Evolutionary conservation across 441 rosid genomes (phyloP), one percentile per base, ranked within the genome.

Genomic region (Corymbia citriodora): DNA sequence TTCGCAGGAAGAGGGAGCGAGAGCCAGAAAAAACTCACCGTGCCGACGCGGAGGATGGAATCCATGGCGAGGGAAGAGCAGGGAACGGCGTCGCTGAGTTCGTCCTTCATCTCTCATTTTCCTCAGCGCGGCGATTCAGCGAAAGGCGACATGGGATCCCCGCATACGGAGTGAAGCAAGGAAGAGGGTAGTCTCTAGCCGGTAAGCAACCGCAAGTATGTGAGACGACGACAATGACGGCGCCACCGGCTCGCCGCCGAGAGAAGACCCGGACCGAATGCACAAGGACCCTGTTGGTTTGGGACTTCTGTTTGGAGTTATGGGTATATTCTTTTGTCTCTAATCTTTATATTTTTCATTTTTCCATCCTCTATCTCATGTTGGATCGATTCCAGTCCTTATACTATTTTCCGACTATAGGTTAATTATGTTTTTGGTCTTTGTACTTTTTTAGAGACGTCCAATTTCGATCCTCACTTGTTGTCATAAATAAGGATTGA

Each of bases 11-110:
- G 6, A 21, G 68, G 16, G 31, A 52, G 63, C 53, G 11, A 31
- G 33, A 16, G 59, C 57, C 31, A 33, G 45, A n/a, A 55, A 59
- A 87, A 50, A 4, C 36, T 90, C 93, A 97, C 98, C 92, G 96
- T 93, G 65, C 96, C 96, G 55, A 95, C 94, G n/a, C 97, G 97
- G 65, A 97, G 88, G 87, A 93, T 90, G 88, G 97, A 94, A 55
- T 95, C 97, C 29, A 95, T 95, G 90, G 97, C 93, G 89, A 95
- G 93, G 72, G 99, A 96, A 87, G 99, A 95, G 92, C 99, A 97
- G n/a, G 98, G 99, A 87, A 94, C 92, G 91, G 89, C 92, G 92
- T 90, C 93, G 55, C 49, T 70, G 86, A 93, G 90, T 88, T 94
- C 95, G 86, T 95, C 96, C 89, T 93, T 94, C 98, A 95, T 96